phyloP scores from a whole-genome alignment of 2,329 filamentous ascomycete species.

The Podosphaera aphanis region DNA sequence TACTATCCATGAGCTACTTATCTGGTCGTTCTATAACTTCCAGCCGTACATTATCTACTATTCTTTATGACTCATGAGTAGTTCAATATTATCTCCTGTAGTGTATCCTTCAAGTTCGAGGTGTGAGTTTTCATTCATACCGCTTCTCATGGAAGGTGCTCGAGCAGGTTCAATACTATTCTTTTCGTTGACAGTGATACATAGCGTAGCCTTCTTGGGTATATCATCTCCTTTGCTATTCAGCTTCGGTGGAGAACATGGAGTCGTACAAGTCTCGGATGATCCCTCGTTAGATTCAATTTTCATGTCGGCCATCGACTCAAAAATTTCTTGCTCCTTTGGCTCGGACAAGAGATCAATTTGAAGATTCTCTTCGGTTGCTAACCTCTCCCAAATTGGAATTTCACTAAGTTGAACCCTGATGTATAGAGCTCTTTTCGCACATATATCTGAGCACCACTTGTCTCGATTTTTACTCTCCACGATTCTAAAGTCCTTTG shows the following conservation, averaged over 20 bases:
- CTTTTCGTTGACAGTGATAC: conserved; percentile 30
- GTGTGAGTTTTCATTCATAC: conserved; percentile 8
- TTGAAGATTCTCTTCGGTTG: conserved; percentile 8
- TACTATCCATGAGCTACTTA: too few species aligned
- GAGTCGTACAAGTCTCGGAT: conserved; percentile 14
- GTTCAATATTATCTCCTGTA: background rate
- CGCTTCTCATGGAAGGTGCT: conserved; percentile 18
- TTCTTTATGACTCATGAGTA: background rate
- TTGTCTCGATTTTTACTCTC: conserved; percentile 49
- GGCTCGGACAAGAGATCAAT: conserved; percentile 48
- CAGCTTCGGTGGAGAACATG: conserved; percentile 15
- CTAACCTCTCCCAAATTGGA: conserved; percentile 58
- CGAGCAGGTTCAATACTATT: conserved; percentile 19
- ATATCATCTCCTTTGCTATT: background rate
- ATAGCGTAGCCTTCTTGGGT: conserved; percentile 14
- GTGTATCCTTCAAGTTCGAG: conserved; percentile 14
- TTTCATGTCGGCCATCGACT: conserved; percentile 6
- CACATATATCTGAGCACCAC: conserved; percentile 71
- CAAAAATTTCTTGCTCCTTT: conserved; percentile 11
- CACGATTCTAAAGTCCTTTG: conserved; percentile 41
- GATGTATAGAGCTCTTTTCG: conserved; percentile 57
- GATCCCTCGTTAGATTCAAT: conserved; percentile 22
- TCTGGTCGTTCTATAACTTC: too few species aligned
- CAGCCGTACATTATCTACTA: too few species aligned
- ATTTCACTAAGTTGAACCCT: conserved; percentile 72